A percentile compares a stretch with the other conserved stretches of the same genome.
These are phyloP conservation scores for Chionographis japonica DNA, from an alignment of 106 monocot species.

Conservation along the genomic window DNA sequence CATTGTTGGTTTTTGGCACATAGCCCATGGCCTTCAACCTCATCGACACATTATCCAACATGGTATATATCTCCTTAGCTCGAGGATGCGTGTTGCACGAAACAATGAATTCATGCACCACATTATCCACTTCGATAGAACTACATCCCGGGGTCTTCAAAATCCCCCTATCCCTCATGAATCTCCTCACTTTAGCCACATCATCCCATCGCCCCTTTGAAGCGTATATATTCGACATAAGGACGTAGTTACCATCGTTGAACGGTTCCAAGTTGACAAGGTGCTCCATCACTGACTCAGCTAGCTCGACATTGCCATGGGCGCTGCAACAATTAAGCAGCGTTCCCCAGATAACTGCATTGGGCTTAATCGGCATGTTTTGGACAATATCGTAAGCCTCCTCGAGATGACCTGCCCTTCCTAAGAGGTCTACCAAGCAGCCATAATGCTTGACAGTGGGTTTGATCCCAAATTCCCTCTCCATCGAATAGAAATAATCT, in stretches of 20 bases:
- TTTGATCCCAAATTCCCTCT: slow-evolving; percentile 3
- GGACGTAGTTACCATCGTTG: slow-evolving; percentile 17
- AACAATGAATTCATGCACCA: slow-evolving; percentile 11
- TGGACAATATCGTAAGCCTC: slow-evolving; percentile 16
- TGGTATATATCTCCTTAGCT: background rate
- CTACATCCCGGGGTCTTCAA: slow-evolving; percentile 19
- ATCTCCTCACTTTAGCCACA: slow-evolving; percentile 13
- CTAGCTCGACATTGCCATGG: slow-evolving; percentile 25
- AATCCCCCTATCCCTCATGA: slow-evolving; percentile 20
- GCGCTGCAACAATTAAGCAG: slow-evolving; percentile 14
- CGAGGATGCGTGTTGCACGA: background rate
- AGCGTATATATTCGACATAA: slow-evolving; percentile 19
- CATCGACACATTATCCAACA: slow-evolving; percentile 4
- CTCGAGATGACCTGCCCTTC: slow-evolving; percentile 13
- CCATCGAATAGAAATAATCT: slow-evolving; percentile 14
- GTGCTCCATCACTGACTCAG: slow-evolving; percentile 7
- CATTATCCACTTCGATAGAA: slow-evolving; percentile 12
- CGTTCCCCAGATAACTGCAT: slow-evolving; percentile 12
- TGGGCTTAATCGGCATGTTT: slow-evolving; percentile 12
- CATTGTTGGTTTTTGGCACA: slow-evolving; percentile 1
- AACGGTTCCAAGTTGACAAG: slow-evolving; percentile 15
- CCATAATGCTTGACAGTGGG: slow-evolving; percentile 17
- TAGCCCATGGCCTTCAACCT: slow-evolving; percentile 3
- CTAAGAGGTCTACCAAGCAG: slow-evolving; percentile 19
- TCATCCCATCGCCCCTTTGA: slow-evolving; percentile 14